phyloP scores from a whole-genome alignment of 2,329 filamentous ascomycete genomes.

The Byssoonygena ceratinophila region DNA sequence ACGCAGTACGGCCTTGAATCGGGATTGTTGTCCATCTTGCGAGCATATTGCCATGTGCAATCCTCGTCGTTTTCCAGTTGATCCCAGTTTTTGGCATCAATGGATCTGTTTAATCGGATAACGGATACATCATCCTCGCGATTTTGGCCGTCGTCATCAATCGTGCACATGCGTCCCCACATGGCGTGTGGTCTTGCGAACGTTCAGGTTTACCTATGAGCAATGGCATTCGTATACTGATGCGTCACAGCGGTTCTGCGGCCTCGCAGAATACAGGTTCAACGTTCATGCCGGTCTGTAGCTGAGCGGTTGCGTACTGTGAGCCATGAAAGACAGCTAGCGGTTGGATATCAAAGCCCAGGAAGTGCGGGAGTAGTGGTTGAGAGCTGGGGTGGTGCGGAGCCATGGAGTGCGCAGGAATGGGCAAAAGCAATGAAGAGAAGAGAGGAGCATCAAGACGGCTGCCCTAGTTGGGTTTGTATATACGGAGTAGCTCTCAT shows the following conservation, averaged over 20 bases:
- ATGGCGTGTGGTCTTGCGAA: constrained; percentile 36
- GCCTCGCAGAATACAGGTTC: constrained; percentile 21
- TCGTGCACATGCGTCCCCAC: constrained; percentile 24
- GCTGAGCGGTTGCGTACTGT: constrained; percentile 45
- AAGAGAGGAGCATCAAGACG: too few species aligned
- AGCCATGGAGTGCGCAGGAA: background rate
- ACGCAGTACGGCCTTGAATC: constrained; percentile 26
- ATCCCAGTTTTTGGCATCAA: constrained; percentile 50
- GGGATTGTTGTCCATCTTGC: constrained; percentile 38
- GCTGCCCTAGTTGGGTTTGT: too few species aligned
- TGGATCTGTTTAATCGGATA: too few species aligned
- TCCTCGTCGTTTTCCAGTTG: constrained; percentile 37
- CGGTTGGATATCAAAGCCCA: constrained; percentile 43
- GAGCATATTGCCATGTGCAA: constrained; percentile 23
- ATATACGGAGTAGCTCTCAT: too few species aligned
- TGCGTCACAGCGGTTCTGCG: constrained; percentile 14
- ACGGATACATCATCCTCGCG: constrained; percentile 35
- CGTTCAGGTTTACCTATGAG: constrained; percentile 37
- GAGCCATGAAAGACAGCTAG: constrained; percentile 47
- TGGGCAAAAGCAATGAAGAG: too few species aligned
- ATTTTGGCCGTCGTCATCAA: constrained; percentile 35
- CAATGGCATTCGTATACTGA: background rate
- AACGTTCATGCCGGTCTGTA: constrained; percentile 2
- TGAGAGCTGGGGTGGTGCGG: constrained; percentile 33
- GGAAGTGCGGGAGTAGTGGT: constrained; percentile 40